These are phyloP conservation scores for Ogataea minuta DNA, from an alignment of 805 yeast genomes.

Conservation along the genomic window DNA sequence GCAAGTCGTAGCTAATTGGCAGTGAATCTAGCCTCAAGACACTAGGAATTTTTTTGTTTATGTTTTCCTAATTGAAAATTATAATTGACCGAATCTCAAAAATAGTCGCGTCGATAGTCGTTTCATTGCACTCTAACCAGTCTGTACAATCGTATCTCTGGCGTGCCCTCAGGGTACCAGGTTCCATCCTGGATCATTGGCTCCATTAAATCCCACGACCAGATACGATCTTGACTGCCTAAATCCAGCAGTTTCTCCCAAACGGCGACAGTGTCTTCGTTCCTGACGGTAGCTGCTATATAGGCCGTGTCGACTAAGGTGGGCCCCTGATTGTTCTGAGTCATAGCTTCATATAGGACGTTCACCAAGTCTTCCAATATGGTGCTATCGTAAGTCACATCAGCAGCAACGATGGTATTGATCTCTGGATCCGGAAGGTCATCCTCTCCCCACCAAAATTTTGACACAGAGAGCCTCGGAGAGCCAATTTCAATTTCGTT, in stretches of 20 bases:
- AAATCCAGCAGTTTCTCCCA: slow-evolving; percentile 40
- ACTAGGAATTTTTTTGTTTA: slow-evolving; percentile 12
- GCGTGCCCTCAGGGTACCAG: slow-evolving; percentile 25
- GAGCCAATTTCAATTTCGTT: slow-evolving; percentile 36
- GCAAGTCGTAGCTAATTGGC: background rate
- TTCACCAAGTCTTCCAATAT: slow-evolving; percentile 54
- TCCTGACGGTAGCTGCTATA: slow-evolving; percentile 78
- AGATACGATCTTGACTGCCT: slow-evolving; percentile 25
- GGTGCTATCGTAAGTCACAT: slow-evolving; percentile 77
- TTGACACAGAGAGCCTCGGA: slow-evolving; percentile 31
- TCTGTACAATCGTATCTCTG: slow-evolving; percentile 26
- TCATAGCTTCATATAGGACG: slow-evolving; percentile 42
- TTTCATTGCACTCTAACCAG: slow-evolving; percentile 21
- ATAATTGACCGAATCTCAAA: slow-evolving; percentile 7
- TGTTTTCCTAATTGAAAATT: slow-evolving; percentile 11
- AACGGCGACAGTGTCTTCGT: slow-evolving; percentile 44
- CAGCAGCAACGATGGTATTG: slow-evolving; percentile 74
- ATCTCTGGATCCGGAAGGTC: slow-evolving; percentile 36
- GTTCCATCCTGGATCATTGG: slow-evolving; percentile 7
- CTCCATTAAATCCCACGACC: slow-evolving; percentile 28
- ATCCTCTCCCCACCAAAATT: slow-evolving; percentile 61
- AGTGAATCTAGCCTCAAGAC: slow-evolving; percentile 2
- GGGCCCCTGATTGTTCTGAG: slow-evolving; percentile 13
- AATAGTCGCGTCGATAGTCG: slow-evolving; percentile 7
- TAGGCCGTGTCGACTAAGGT: slow-evolving; percentile 25